A percentile compares a stretch with the other conserved stretches of the same genome.
These are phyloP conservation scores for Quercus alba DNA, from an alignment of 306 rosid species.

Conservation along the genomic window DNA sequence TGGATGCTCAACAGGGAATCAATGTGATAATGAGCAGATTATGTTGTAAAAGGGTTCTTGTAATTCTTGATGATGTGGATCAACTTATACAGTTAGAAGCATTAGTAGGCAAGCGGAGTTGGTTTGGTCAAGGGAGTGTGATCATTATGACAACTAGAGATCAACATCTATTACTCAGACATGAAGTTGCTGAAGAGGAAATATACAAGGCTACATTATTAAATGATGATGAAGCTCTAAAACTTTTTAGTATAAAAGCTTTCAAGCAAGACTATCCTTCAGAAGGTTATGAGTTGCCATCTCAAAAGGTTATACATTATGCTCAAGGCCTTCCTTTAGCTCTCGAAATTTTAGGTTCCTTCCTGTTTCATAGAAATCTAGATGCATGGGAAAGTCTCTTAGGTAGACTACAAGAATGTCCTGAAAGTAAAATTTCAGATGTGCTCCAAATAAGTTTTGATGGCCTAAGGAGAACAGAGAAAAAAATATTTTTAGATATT, in stretches of 20 bases:
- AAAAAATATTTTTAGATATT: not conserved
- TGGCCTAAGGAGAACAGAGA: not conserved
- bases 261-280: not conserved
- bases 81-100: not conserved
- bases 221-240: not conserved
- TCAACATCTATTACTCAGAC: not conserved
- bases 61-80: not conserved
- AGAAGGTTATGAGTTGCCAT: not conserved
- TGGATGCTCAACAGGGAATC: too few relatives aligned
- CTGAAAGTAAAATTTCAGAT: not conserved
- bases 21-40: too few relatives aligned
- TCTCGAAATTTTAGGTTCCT: not conserved
- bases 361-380: not conserved
- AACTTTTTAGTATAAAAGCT: not conserved
- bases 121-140: not conserved
- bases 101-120: not conserved
- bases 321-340: not conserved
- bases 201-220: not conserved
- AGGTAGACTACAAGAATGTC: not conserved
- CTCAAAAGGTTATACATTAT: not conserved
- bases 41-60: constrained; percentile 1
- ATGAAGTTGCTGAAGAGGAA: not conserved
- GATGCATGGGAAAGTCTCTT: not conserved
- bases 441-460: not conserved
- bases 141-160: not conserved